Evolutionary conservation across 768 basidiomycete species (phyloP).

Genomic region (Chalciporus sphaerocephalus): DNA sequence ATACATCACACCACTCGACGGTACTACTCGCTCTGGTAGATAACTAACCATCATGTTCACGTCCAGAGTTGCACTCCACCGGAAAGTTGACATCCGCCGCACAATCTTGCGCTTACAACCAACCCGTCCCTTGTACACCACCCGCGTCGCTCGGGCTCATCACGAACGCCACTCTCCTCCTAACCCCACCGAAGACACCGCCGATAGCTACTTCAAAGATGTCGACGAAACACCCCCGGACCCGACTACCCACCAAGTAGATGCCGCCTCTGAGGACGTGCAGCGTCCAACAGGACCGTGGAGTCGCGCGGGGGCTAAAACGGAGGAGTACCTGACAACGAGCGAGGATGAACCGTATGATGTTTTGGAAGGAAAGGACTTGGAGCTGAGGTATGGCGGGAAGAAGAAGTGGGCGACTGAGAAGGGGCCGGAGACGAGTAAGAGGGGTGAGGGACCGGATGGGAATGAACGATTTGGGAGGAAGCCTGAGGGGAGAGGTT

Average conservation of each 20-base stretch:
- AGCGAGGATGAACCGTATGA: constrained; percentile 26
- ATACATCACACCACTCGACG: background rate
- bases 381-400: constrained; percentile 24
- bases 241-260: constrained; percentile 42
- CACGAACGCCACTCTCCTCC: background rate
- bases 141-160: background rate
- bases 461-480: constrained; percentile 36
- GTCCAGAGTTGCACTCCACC: background rate
- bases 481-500: constrained; percentile 26
- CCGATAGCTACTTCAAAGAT: constrained; percentile 47
- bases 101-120: no score
- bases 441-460: constrained; percentile 34
- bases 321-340: constrained; percentile 27
- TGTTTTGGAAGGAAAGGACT: constrained; percentile 4
- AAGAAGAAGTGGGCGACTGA: constrained; percentile 10
- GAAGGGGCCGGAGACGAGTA: constrained; percentile 35
- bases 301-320: constrained; percentile 38
- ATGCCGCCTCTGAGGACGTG: constrained; percentile 39
- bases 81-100: no score
- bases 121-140: constrained; percentile 6
- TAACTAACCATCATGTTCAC: constrained; percentile 3
- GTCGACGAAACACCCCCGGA: constrained; percentile 42
- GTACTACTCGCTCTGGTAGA: no score
- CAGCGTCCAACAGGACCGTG: constrained; percentile 46
- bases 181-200: constrained; percentile 26